Base-by-base conservation (phyloP, 2,329 filamentous ascomycete genomes). In the Nemania sp. region DNA sequence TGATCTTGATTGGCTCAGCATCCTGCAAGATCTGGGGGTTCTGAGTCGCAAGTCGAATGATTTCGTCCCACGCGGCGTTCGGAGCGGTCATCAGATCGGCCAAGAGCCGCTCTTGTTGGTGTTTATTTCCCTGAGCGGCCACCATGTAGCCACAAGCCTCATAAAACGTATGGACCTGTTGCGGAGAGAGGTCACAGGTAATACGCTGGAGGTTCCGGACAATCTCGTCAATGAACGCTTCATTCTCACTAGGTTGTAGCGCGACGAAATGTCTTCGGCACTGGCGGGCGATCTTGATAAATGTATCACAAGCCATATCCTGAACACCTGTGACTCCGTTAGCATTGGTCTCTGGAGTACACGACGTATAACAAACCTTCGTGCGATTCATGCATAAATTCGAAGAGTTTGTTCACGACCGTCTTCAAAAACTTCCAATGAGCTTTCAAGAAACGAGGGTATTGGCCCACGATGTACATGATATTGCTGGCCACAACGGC, bases 381-480 rank as follows among this genome's bases (percentile, higher is more conserved):
- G 72, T 99, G 95, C 1, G 95, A 98, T 78, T 99, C 95, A 76
- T 99, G 95, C 95, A 99, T 99, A 74, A 99, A 99, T 79, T 99
- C 95, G 72, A 99, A 99, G 5, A 99, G 85, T 81, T 99, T 99
- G 80, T 99, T 99, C 72, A 99, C 95, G 17, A 99, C 95, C 2
- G 95, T 99, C 87, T 99, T 99, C 58, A 99, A 82, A 79, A 99
- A 99, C 76, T 99, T 99, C 95, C 95, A 99, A 77, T 99, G 95
- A 1, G 95, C 95, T 81, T 99, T 99, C 71, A 99, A 81, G 80
- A 99, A 99, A 18, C 95, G 91, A 39, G 95, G 95, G 74, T 99
- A 99, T 74, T 99, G 95, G 60, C 95, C 95, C 63, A 99, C 95
- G 79, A 99, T 99, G 76, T 99, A 99, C 95, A 99, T 99, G 73